Conservation (phyloP, 176 grass and related monocot species). For the Triticum urartu region DNA sequence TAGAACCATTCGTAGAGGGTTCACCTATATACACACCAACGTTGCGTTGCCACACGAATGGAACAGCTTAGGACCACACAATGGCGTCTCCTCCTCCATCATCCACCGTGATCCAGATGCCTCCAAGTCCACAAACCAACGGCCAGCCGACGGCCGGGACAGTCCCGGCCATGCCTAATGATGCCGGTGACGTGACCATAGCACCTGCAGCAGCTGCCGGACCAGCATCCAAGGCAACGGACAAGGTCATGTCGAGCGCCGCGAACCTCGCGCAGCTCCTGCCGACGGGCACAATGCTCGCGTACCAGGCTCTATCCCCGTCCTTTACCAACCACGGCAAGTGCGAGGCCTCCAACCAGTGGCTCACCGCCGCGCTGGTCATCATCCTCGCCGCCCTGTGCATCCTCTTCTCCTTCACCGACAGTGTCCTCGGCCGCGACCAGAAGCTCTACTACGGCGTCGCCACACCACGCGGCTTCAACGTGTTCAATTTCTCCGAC, state of each 20-base stretch:
- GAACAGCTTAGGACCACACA: neutral
- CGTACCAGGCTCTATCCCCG: constrained; percentile 58
- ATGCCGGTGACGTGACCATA: neutral
- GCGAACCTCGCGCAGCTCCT: constrained; percentile 44
- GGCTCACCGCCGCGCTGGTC: constrained; percentile 13
- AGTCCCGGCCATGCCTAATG: neutral
- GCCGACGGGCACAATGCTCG: constrained; percentile 53
- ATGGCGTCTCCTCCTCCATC: constrained; percentile 26
- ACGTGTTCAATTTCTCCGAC: no score
- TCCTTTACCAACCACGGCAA: constrained; percentile 61
- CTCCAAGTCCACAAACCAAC: neutral
- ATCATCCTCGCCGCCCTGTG: no score
- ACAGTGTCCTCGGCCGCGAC: no score
- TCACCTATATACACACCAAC: neutral
- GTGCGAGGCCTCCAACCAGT: constrained; percentile 26
- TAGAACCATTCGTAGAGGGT: neutral
- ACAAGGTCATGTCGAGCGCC: constrained; percentile 36
- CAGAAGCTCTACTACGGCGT: no score
- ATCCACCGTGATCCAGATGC: neutral
- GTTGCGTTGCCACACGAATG: neutral
- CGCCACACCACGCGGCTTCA: no score
- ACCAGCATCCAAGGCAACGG: neutral
- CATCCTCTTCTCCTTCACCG: no score
- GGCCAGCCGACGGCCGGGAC: neutral
- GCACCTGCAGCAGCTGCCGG: neutral